phyloP scores from a whole-genome alignment of 257 asterid genomes.

The Cynanchum wilfordii region DNA sequence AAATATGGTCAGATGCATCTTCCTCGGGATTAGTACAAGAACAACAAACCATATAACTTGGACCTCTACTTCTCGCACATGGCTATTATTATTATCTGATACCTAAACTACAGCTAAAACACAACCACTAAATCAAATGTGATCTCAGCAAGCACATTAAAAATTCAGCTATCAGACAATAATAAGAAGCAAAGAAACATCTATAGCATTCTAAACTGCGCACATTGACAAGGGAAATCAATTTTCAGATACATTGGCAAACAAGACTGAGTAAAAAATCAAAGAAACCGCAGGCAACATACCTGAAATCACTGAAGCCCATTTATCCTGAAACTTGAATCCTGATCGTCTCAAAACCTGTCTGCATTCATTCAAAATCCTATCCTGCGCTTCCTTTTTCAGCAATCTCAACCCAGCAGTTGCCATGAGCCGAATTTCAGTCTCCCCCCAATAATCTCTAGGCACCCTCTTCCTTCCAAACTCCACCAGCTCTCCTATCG shows the following conservation, averaged over 20 bases:
- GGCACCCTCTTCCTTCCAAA: conserved; percentile 81
- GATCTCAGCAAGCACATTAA: neutral
- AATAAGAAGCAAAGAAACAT: neutral
- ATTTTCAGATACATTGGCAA: neutral
- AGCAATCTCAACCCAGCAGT: conserved; percentile 95
- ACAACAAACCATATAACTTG: neutral
- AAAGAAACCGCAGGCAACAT: conserved; percentile 4
- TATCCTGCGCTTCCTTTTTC: conserved; percentile 51
- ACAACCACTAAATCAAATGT: neutral
- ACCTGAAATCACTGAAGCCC: conserved; percentile 94
- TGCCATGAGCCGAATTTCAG: conserved; percentile 86
- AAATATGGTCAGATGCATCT: neutral
- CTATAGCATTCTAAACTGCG: neutral
- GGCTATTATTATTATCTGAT: neutral
- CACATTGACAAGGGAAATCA: no score
- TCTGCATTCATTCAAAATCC: conserved; percentile 70
- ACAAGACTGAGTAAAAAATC: neutral
- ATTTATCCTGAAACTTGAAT: conserved; percentile 66
- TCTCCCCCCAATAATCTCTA: conserved; percentile 51
- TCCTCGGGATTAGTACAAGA: neutral
- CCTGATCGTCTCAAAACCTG: conserved; percentile 58
- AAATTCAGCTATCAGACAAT: neutral
- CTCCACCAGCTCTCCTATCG: conserved; percentile 62
- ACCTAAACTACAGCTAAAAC: neutral
- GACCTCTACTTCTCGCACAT: neutral